Evolutionary conservation across 305 asterid genomes (phyloP), one percentile per base, ranked within the genome.

Genomic region (Rubia balearica): DNA sequence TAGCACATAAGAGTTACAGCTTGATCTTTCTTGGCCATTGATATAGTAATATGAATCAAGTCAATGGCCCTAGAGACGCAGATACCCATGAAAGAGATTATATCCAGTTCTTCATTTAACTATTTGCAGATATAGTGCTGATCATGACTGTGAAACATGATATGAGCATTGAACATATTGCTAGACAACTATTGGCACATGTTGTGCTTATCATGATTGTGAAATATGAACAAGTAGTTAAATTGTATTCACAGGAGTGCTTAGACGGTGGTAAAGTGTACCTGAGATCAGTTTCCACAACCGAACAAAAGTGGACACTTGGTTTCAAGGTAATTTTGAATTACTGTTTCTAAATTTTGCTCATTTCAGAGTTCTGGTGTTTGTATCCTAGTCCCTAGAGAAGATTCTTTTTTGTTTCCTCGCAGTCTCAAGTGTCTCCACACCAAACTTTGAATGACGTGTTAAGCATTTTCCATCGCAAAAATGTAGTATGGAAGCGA

Each of bases 401-500:
- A 36, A 17, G 3, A 49, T 19, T 53, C 33, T 43, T 8, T 33
- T 33, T 69, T 53, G 61, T 38, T n/a, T 65, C 10, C 60, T 6
- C 69, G 33, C 83, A 86, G 96, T 82, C 90, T 46, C 81, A 57
- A 73, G 87, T 78, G 62, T 67, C 87, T 49, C 86, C 96, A 36
- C 75, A 69, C 40, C 77, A 81, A 61, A 82, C 85, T 19, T 81
- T 87, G 88, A 27, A 38, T 40, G 69, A 75, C 27, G 85, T 89
- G 77, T 77, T 89, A 51, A 77, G 66, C 53, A 81, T 77, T 61
- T 78, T 89, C 63, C 87, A 84, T 17, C 62, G 83, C 66, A 76
- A 84, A 78, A 89, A 85, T 70, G 92, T 89, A 65, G 79, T 71
- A 65, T 89, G 92, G 96, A 85, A 89, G 81, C 73, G 65, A 64